Evolutionary conservation across 805 yeast genomes (phyloP).

Genomic region (Kodamaea neixiangensis): DNA sequence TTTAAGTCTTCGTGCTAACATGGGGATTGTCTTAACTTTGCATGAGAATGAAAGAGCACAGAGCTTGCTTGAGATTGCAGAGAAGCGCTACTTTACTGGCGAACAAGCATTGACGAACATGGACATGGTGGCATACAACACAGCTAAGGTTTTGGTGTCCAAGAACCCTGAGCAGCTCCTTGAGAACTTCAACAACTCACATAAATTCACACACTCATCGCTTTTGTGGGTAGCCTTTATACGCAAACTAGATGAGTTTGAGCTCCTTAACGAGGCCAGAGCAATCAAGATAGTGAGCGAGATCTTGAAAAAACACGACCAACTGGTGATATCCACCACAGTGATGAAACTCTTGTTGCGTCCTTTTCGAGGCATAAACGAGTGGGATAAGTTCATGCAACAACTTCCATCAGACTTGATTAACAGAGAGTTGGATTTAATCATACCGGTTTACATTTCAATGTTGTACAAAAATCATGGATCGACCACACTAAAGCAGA

Average conservation of each 20-base stretch:
- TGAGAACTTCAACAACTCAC: slow-evolving; percentile 32
- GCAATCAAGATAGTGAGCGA: slow-evolving; percentile 28
- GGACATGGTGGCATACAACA: slow-evolving; percentile 24
- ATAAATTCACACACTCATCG: slow-evolving; percentile 25
- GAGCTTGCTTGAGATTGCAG: slow-evolving; percentile 29
- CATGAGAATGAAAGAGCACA: slow-evolving; percentile 25
- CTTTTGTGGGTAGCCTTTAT: slow-evolving; percentile 38
- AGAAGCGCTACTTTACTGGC: slow-evolving; percentile 20
- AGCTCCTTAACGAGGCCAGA: slow-evolving; percentile 31
- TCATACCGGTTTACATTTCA: slow-evolving; percentile 34
- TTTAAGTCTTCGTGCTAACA: slow-evolving; percentile 31
- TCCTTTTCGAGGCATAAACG: slow-evolving; percentile 28
- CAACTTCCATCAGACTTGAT: slow-evolving; percentile 6
- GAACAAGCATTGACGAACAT: slow-evolving; percentile 12
- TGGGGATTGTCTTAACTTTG: slow-evolving; percentile 40
- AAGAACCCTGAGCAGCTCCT: slow-evolving; percentile 36
- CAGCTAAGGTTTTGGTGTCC: slow-evolving; percentile 30
- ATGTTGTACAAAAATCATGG: slow-evolving; percentile 20
- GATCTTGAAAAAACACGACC: slow-evolving; percentile 22
- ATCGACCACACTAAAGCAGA: slow-evolving; percentile 6
- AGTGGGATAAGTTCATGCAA: slow-evolving; percentile 23
- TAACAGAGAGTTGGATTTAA: slow-evolving; percentile 12
- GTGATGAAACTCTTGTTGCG: slow-evolving; percentile 30
- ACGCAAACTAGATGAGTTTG: slow-evolving; percentile 32
- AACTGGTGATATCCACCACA: slow-evolving; percentile 34